These are phyloP conservation scores for Pezicula radicicola DNA, from an alignment of 2,329 filamentous ascomycete genomes.

Conservation along the genomic window DNA sequence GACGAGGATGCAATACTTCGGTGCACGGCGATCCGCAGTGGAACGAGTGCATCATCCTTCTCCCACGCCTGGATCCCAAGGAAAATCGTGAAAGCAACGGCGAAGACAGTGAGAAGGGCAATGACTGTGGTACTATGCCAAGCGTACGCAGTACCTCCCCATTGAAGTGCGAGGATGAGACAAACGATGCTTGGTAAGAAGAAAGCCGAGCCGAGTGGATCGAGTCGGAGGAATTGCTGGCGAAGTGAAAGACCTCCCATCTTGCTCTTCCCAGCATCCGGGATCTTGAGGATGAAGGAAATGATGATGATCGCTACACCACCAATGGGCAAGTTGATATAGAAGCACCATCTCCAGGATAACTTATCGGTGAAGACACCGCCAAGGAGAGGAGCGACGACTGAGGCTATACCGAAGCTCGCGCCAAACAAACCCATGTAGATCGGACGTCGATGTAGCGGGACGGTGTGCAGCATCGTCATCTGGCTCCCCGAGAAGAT, in stretches of 20 bases:
- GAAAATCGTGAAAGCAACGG: constrained; percentile 16
- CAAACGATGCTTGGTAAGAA: constrained; percentile 21
- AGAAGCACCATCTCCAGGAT: constrained; percentile 30
- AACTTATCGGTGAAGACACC: constrained; percentile 29
- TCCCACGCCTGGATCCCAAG: constrained; percentile 27
- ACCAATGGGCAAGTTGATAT: constrained; percentile 36
- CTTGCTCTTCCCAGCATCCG: constrained; percentile 11
- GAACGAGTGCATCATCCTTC: constrained; percentile 24
- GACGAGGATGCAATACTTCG: constrained; percentile 27
- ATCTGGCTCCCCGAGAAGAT: constrained; percentile 21
- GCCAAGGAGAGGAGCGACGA: constrained; percentile 24
- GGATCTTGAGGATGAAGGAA: constrained; percentile 28
- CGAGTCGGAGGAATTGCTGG: constrained; percentile 29
- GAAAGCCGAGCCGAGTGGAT: constrained; percentile 26
- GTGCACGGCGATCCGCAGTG: constrained; percentile 29
- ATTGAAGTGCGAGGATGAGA: constrained; percentile 31
- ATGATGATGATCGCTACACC: constrained; percentile 17
- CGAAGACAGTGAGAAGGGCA: constrained; percentile 22
- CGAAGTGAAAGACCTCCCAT: not conserved
- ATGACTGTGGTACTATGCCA: constrained; percentile 29
- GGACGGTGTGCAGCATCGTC: constrained; percentile 10
- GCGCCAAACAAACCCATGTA: constrained; percentile 14
- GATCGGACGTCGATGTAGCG: constrained; percentile 6
- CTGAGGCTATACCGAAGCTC: constrained; percentile 6
- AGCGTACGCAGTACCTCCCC: constrained; percentile 29